Conservation (phyloP, 2,329 filamentous ascomycete species). For the Plectosphaerella sp. region DNA sequence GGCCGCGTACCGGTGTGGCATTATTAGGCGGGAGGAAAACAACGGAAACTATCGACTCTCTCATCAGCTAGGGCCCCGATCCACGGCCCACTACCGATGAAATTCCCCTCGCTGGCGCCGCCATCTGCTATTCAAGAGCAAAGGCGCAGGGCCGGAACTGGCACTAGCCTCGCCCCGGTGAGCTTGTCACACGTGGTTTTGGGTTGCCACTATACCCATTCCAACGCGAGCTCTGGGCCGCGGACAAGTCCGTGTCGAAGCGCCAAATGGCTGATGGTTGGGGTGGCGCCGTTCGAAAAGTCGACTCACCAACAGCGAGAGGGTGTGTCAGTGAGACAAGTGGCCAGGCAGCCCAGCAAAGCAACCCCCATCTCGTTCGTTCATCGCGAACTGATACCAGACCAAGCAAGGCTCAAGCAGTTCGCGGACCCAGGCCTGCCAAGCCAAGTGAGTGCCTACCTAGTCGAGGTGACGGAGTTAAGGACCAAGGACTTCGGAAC, state of each 20-base stretch:
- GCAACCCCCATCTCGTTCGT: too few species aligned
- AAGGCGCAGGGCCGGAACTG: background rate
- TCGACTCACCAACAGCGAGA: background rate
- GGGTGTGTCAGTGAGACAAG: too few species aligned
- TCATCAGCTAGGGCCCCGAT: background rate
- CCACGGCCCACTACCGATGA: background rate
- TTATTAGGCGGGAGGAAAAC: background rate
- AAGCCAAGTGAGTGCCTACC: too few species aligned
- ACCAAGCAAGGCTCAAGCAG: too few species aligned
- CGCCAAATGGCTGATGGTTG: background rate
- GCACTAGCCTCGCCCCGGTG: background rate
- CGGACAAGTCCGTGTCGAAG: background rate
- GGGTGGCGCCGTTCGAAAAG: background rate
- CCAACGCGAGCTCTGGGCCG: background rate
- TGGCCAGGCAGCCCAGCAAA: too few species aligned
- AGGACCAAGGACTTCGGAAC: too few species aligned
- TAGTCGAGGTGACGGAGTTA: too few species aligned
- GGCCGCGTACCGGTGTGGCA: constrained; percentile 1
- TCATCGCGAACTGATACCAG: too few species aligned
- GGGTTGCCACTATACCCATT: background rate
- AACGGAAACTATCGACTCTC: constrained; percentile 8
- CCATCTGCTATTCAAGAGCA: background rate
- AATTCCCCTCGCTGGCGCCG: background rate
- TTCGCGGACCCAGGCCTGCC: too few species aligned
- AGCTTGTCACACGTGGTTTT: constrained; percentile 7